Conservation (phyloP, 257 asterid genomes). For the Vinca minor region DNA sequence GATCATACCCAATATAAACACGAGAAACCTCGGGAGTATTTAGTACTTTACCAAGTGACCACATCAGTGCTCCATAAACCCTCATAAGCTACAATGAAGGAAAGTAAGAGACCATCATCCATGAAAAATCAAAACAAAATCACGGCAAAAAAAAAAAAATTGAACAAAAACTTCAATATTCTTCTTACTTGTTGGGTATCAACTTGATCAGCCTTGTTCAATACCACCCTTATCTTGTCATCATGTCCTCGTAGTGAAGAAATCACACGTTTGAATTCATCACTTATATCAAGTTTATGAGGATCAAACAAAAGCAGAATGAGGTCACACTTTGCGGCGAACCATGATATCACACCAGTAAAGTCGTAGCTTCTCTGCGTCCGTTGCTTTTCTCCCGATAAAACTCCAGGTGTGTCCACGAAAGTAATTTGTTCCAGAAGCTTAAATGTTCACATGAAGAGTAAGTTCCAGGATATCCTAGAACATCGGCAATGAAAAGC, state of each 20-base stretch:
- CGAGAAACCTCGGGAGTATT: conserved; percentile 93
- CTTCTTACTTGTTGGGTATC: conserved; percentile 80
- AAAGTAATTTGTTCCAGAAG: conserved; percentile 88
- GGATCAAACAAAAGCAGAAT: conserved; percentile 88
- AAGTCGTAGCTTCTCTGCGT: conserved; percentile 95
- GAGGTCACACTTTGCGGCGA: conserved; percentile 88
- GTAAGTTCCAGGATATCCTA: neutral
- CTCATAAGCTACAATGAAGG: conserved; percentile 70
- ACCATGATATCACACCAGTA: conserved; percentile 97
- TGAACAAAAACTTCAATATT: conserved; percentile 4
- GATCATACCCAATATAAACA: conserved; percentile 83
- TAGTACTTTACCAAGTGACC: conserved; percentile 96
- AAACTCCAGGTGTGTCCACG: conserved; percentile 95
- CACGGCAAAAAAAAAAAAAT: conserved; percentile 5
- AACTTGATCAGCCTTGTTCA: conserved; percentile 95
- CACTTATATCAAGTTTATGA: conserved; percentile 95
- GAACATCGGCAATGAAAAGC: neutral
- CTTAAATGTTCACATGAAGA: conserved; percentile 32
- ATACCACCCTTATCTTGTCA: conserved; percentile 90
- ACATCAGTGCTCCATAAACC: conserved; percentile 96
- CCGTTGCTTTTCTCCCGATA: conserved; percentile 94
- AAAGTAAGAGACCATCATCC: neutral
- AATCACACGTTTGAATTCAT: conserved; percentile 87
- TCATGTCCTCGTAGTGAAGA: conserved; percentile 90
- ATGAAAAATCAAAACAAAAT: conserved; percentile 1